Evolutionary conservation across 352 stramenopile species (phyloP), one percentile per base, ranked within the genome.

Genomic region (Pythium myriotylum): DNA sequence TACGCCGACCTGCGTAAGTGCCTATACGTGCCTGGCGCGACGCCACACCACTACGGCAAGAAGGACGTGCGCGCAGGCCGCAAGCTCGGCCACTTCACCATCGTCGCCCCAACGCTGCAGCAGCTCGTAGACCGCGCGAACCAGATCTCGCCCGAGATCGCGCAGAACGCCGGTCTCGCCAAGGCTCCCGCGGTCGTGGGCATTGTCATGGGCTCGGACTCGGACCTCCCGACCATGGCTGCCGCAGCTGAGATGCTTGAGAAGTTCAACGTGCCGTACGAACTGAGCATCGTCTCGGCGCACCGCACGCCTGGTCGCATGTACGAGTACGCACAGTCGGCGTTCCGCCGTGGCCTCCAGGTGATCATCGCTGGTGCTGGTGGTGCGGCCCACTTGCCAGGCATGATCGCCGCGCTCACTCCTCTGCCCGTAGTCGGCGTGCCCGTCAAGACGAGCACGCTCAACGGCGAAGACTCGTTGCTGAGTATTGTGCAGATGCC

Each of bases 401-500:
- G 96, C 27, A 97, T 96, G 88, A 90, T 98, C 65, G 81, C 91
- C 46, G 76, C 84, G 73, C 40, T 98, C 70, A 88, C 84, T 48
- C 85, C 80, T 19, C 74, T 92, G 58, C 93, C 84, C 8, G 96
- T 99, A 7, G 81, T 99, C 24, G 97, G 97, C 39, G 97, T 99
- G 2, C 97, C 97, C 13, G 93, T 99, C 20, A 99, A 99, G 79
- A 99, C 96, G 6, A 98, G 90, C 22, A 98, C 96, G 19, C 74
- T 99, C 14, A 99, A 97, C 66, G 97, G 97, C 26, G 78, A 99
- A 51, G 97, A 99, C 79, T 98, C 95, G 43, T 77, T 99, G 13
- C 81, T 99, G 64, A 98, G 92, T 69, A 99, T 99, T 73, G 96
- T 99, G 22, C 97, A 99, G 84, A 99, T 99, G 97, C 97, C 97